phyloP scores from a whole-genome alignment of 352 stramenopile species.

The Phytophthora nicotianae region DNA sequence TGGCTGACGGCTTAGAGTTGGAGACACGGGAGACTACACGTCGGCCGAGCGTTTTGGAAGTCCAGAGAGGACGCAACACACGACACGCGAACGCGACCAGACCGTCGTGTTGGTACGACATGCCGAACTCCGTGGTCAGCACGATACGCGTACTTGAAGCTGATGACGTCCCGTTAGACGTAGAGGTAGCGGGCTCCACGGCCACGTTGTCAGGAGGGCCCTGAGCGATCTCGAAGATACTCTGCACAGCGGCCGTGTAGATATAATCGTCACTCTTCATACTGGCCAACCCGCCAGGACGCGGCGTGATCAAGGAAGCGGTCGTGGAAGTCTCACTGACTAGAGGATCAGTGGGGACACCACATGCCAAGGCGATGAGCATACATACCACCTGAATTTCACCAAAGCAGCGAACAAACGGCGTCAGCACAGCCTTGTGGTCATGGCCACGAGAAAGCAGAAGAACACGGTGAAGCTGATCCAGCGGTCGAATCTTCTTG shows the following conservation, averaged over 20 bases:
- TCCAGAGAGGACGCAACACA: constrained; percentile 83
- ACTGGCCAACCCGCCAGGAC: constrained; percentile 24
- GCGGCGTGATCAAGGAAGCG: constrained; percentile 55
- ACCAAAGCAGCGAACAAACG: constrained; percentile 86
- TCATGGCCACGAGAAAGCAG: constrained; percentile 71
- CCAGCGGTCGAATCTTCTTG: constrained; percentile 89
- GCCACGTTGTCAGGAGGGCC: constrained; percentile 42
- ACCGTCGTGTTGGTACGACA: constrained; percentile 89
- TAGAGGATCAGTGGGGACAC: constrained; percentile 79
- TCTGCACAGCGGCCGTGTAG: constrained; percentile 74
- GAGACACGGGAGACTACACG: constrained; percentile 38
- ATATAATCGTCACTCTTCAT: constrained; percentile 85
- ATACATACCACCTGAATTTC: constrained; percentile 88
- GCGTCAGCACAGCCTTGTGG: constrained; percentile 62
- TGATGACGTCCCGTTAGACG: constrained; percentile 30
- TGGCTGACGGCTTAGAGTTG: constrained; percentile 33
- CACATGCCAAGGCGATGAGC: constrained; percentile 88
- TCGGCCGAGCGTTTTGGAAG: constrained; percentile 58
- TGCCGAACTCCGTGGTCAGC: constrained; percentile 84
- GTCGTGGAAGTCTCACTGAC: constrained; percentile 59
- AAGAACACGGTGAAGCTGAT: constrained; percentile 84
- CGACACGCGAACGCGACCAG: constrained; percentile 81
- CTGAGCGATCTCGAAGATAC: constrained; percentile 86
- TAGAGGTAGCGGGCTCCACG: constrained; percentile 31
- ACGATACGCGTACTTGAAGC: constrained; percentile 73